A percentile compares a stretch with the other conserved stretches of the same genome.
Conservation (phyloP, 345 rosid species). For the Hypericum perforatum region DNA sequence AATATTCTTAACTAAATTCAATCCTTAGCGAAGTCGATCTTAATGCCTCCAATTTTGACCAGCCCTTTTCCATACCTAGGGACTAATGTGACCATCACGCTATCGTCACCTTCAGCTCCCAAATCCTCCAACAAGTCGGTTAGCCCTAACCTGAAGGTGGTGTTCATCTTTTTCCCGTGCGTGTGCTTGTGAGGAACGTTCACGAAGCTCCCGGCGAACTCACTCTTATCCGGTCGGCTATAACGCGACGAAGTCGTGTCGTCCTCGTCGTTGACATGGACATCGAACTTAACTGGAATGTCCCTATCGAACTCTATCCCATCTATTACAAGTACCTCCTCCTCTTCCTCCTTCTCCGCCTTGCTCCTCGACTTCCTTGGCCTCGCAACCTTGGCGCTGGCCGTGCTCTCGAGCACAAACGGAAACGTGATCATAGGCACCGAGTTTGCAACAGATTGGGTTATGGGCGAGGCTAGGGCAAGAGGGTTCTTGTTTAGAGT, state of each 20-base stretch:
- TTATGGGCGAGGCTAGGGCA: slow-evolving; percentile 31
- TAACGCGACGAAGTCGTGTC: neutral
- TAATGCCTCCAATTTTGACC: slow-evolving; percentile 29
- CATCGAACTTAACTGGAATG: neutral
- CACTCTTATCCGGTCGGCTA: neutral
- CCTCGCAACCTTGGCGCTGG: neutral
- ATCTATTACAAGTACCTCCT: slow-evolving; percentile 2
- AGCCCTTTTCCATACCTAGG: slow-evolving; percentile 25
- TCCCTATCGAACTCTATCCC: slow-evolving; percentile 1
- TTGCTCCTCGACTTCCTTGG: neutral
- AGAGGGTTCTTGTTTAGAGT: slow-evolving; percentile 17
- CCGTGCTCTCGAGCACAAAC: neutral
- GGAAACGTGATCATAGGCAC: neutral
- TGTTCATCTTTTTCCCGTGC: slow-evolving; percentile 30
- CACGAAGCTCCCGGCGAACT: slow-evolving; percentile 5
- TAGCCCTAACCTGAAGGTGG: slow-evolving; percentile 31
- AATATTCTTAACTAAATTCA: slow-evolving; percentile 19
- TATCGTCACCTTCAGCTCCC: slow-evolving; percentile 40
- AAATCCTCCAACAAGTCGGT: slow-evolving; percentile 46
- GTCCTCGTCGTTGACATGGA: neutral
- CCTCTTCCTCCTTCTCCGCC: neutral
- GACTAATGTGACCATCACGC: slow-evolving; percentile 37
- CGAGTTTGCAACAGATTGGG: neutral
- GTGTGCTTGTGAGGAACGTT: slow-evolving; percentile 10
- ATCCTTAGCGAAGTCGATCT: slow-evolving; percentile 27